Evolutionary conservation across 163 green algal genomes (phyloP), one percentile per base, ranked within the genome.

Genomic region (Smithsoniella earleae): DNA sequence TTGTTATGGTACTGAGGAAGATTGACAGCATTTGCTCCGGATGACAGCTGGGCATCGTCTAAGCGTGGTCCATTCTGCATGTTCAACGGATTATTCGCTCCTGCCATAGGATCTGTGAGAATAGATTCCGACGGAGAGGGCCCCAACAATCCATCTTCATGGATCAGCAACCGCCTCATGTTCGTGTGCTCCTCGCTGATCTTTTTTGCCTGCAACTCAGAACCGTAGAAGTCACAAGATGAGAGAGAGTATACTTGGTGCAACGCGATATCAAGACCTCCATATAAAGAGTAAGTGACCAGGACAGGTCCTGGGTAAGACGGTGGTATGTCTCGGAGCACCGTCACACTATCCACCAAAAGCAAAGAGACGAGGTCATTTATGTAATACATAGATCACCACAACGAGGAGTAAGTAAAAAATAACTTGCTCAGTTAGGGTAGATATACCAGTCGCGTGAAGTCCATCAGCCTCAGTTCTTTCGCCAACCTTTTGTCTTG

Each of bases 191-290:
- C 49, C 25, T 64, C 49, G 49, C 49, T 27, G 49, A 64, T 64
- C 49, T 64, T 64, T 27, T 64, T 64, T 10, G 49, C 49, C 49
- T 64, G 49, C 49, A 64, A 54, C n/a, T n/a, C n/a, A n/a, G n/a
- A n/a, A n/a, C n/a, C n/a, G n/a, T n/a, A n/a, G n/a, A n/a, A n/a
- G n/a, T n/a, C n/a, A n/a, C n/a, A n/a, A n/a, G n/a, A n/a, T n/a
- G n/a, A n/a, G n/a, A n/a, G n/a, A n/a, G n/a, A n/a, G n/a, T n/a
- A n/a, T n/a, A n/a, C n/a, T n/a, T n/a, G n/a, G n/a, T n/a, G n/a
- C n/a, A n/a, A n/a, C n/a, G n/a, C n/a, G n/a, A n/a, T n/a, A n/a
- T n/a, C n/a, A n/a, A n/a, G n/a, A n/a, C n/a, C n/a, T n/a, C n/a
- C n/a, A n/a, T n/a, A n/a, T n/a, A n/a, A n/a, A n/a, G n/a, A n/a